Conservation (phyloP, 108 stramenopile species). For the Skeletonema potamos region DNA sequence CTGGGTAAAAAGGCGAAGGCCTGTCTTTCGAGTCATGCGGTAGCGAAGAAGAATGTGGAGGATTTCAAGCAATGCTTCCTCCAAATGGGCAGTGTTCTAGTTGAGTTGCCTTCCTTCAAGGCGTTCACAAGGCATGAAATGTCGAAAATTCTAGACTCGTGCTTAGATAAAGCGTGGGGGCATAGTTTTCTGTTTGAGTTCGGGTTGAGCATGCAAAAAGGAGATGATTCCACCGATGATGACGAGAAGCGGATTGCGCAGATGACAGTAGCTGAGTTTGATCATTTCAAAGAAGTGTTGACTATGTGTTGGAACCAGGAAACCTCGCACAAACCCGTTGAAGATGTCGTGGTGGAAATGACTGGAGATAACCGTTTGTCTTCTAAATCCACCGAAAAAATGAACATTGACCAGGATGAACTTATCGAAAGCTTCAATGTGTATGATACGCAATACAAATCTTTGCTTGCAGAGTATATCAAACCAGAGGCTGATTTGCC, state of each 20-base stretch:
- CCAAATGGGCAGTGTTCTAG: conserved; percentile 55
- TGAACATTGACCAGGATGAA: conserved; percentile 33
- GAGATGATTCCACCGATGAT: conserved; percentile 38
- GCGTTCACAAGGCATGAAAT: conserved; percentile 47
- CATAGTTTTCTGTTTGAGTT: conserved; percentile 64
- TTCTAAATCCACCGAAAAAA: not conserved
- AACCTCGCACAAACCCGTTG: conserved; percentile 56
- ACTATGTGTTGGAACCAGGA: conserved; percentile 71
- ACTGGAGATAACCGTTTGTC: conserved; percentile 19
- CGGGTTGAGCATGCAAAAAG: conserved; percentile 52
- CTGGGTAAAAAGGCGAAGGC: conserved; percentile 42
- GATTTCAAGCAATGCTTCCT: conserved; percentile 59
- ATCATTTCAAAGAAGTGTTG: conserved; percentile 64
- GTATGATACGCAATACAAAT: conserved; percentile 52
- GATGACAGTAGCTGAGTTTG: conserved; percentile 52
- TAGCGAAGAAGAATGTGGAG: conserved; percentile 41
- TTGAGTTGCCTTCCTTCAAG: conserved; percentile 55
- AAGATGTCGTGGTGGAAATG: conserved; percentile 53
- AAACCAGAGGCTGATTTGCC: conserved; percentile 50
- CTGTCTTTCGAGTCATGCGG: conserved; percentile 26
- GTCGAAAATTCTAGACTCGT: conserved; percentile 50
- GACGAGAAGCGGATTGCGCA: conserved; percentile 58
- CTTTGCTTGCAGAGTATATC: conserved; percentile 54
- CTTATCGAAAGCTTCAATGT: conserved; percentile 42
- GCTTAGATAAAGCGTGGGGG: conserved; percentile 57